Base-by-base conservation (phyloP, 2,329 filamentous ascomycete species). In the Fusarium sp. region DNA sequence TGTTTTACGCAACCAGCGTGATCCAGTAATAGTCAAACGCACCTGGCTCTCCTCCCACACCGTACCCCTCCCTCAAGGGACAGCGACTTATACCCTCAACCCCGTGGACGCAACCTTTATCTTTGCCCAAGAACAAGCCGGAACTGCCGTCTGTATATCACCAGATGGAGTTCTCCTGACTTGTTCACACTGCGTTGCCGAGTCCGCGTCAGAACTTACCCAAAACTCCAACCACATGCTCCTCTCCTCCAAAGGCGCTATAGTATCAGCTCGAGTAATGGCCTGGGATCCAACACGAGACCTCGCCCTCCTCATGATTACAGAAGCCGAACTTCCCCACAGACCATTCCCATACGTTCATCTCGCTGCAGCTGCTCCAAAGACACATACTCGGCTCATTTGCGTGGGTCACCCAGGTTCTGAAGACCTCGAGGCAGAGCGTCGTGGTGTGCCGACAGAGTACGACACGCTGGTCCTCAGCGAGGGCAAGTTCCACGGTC, bases 101-200 rank as follows among this genome's bases (percentile, higher is more conserved):
- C 67, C 72, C 5, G 58, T 72, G 10, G 66, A 52, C 8, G 78
- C 81, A 37, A 83, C 83, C 6, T 80, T 87, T 6, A 83, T 89
- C 27, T 89, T 88, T 69, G 85, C 85, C 0, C 85, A 87, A 68
- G 78, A 85, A 30, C 84, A 87, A 69, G 87, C 87, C 6, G 86
- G 87, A 6, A 88, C 87, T 2, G 87, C 87, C 0, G 82, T 89
- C 3, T 88, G 86, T 70, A 84, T 89, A 37, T 82, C 83, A 0
- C 71, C 81, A 0, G 65, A 76, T 4, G 87, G 87, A 6, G 79
- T 87, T 45, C 72, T 88, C 6, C 78, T 89, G 22, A 88, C 86
- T 2, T 89, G 87, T 75, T 82, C 87, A 0, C 87, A 89, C 68
- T 89, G 87, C 71, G 79, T 88, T 20, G 86, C 85, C 3, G 87